Evolutionary conservation across 139 green algal genomes (phyloP).

Genomic region (Cymbomonas tetramitiformis): DNA sequence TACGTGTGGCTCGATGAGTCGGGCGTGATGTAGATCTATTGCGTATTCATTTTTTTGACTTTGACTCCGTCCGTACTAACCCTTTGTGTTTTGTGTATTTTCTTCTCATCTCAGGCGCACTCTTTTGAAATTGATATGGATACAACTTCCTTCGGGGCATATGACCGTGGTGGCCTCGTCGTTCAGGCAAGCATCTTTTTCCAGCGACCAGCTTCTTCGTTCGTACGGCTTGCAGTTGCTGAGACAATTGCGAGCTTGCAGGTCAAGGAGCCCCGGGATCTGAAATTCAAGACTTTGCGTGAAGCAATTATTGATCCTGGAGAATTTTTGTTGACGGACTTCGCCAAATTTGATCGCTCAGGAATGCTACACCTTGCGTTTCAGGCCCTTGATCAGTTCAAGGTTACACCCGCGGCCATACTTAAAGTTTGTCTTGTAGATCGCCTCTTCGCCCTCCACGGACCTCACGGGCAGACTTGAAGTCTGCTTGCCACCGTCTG

Average conservation of each 20-base stretch:
- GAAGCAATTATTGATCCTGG: constrained; percentile 59
- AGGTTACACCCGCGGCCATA: too few species aligned
- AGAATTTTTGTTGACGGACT: constrained; percentile 90
- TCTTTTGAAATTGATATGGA: constrained; percentile 86
- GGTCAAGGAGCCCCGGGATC: constrained; percentile 68
- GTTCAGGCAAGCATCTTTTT: constrained; percentile 48
- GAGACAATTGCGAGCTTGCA: constrained; percentile 7
- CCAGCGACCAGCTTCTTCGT: not conserved
- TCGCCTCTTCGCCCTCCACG: too few species aligned
- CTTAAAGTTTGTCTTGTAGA: too few species aligned
- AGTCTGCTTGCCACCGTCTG: too few species aligned
- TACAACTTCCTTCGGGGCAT: constrained; percentile 51
- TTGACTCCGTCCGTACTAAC: too few species aligned
- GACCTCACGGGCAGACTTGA: too few species aligned
- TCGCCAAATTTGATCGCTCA: constrained; percentile 84
- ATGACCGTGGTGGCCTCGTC: constrained; percentile 72
- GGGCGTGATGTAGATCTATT: too few species aligned
- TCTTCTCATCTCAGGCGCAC: too few species aligned
- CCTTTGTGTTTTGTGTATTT: too few species aligned
- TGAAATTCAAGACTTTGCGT: constrained; percentile 62
- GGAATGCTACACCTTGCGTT: constrained; percentile 82
- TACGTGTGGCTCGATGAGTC: too few species aligned
- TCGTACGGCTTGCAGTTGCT: not conserved
- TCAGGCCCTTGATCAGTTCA: constrained; percentile 74
- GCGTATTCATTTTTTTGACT: too few species aligned